Evolutionary conservation across 257 asterid genomes (phyloP).

Genomic region (Gentiana dahurica): DNA sequence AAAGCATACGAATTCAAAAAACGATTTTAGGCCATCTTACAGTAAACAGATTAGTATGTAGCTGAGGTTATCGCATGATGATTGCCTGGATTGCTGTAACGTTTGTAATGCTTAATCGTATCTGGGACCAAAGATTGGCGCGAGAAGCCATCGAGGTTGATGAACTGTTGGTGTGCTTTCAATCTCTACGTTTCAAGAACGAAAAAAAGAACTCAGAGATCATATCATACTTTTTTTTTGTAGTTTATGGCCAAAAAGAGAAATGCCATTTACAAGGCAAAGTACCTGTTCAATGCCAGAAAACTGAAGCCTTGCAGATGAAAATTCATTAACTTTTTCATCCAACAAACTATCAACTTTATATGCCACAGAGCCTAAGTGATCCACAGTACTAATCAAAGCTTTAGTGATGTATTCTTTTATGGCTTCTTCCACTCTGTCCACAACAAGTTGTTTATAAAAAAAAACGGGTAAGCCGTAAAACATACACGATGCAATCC

Average conservation of each 20-base stretch:
- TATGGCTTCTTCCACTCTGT: constrained; percentile 36
- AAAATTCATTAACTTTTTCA: constrained; percentile 35
- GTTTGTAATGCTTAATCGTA: constrained; percentile 47
- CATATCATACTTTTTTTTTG: background rate
- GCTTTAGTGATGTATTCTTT: constrained; percentile 59
- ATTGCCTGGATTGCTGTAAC: constrained; percentile 41
- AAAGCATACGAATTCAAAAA: background rate
- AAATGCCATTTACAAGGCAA: no score
- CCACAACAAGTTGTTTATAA: no score
- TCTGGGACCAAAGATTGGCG: constrained; percentile 28
- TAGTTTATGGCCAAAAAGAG: no score
- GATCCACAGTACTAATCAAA: constrained; percentile 67
- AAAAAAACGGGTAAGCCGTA: background rate
- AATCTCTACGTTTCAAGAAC: constrained; percentile 26
- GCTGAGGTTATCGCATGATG: constrained; percentile 3
- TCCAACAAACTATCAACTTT: constrained; percentile 53
- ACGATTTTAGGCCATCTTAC: no score
- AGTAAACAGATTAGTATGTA: background rate
- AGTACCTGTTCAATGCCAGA: constrained; percentile 65
- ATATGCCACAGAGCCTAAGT: constrained; percentile 66
- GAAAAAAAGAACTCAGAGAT: background rate
- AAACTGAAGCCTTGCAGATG: constrained; percentile 33
- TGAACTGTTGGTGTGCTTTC: constrained; percentile 24
- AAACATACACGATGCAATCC: no score
- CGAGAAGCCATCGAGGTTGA: constrained; percentile 28